These are phyloP conservation scores for Colletotrichum brevisporum DNA, from an alignment of 2,329 filamentous ascomycete species.

Conservation along the genomic window DNA sequence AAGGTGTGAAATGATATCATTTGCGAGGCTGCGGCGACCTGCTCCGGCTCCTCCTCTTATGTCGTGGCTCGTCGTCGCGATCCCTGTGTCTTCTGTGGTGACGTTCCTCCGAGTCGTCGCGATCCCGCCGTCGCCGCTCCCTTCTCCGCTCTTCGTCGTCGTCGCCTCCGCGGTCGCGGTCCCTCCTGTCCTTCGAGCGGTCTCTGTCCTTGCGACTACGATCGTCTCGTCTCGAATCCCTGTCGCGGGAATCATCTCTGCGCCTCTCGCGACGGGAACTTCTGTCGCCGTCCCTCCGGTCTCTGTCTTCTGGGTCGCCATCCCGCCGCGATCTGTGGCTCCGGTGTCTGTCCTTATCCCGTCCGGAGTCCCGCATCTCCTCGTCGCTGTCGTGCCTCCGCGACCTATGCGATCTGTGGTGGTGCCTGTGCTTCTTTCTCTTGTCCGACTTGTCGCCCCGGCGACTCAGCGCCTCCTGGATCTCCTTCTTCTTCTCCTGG, in stretches of 20 bases:
- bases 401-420: conserved; percentile 62
- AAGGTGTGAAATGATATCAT: conserved; percentile 12
- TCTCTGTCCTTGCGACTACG: conserved; percentile 46
- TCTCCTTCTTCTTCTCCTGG: conserved; percentile 91
- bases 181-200: conserved; percentile 41
- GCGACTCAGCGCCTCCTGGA: conserved; percentile 76
- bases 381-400: conserved; percentile 47
- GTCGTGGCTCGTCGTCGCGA: conserved; percentile 41
- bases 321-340: conserved; percentile 55
- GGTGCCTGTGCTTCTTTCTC: conserved; percentile 62
- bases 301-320: conserved; percentile 48
- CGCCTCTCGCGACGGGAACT: conserved; percentile 45
- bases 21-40: conserved; percentile 30
- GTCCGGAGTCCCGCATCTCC: conserved; percentile 47
- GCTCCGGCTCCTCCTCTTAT: conserved; percentile 41
- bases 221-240: conserved; percentile 48
- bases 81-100: conserved; percentile 38
- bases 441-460: conserved; percentile 65
- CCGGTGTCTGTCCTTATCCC: conserved; percentile 47
- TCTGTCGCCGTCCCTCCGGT: conserved; percentile 45
- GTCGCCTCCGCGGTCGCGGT: conserved; percentile 43
- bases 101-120: conserved; percentile 48
- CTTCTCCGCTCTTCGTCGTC: conserved; percentile 37
- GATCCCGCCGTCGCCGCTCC: conserved; percentile 47
- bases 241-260: conserved; percentile 47